Percentiles rank a stretch among this genome's conserved stretches.
Conservation (phyloP, 805 yeast genomes). For the Pichia gijzeniarum region DNA sequence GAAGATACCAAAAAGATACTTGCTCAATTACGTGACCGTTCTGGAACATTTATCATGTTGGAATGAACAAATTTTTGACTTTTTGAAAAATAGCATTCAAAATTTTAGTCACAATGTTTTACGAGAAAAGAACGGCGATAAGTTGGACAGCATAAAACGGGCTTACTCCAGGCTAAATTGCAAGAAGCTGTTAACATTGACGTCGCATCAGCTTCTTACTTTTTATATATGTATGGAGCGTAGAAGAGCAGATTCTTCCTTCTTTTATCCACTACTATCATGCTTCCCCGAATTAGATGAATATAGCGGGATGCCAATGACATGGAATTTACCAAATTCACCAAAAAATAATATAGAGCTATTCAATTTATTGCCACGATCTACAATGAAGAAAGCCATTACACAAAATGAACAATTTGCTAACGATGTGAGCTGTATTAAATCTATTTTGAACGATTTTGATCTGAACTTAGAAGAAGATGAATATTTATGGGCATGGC, state of each 20-base stretch:
- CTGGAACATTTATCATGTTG: constrained; percentile 34
- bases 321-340: constrained; percentile 38
- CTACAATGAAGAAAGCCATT: constrained; percentile 34
- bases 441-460: neutral
- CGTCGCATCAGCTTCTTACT: constrained; percentile 56
- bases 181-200: constrained; percentile 35
- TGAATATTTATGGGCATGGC: constrained; percentile 65
- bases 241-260: constrained; percentile 35
- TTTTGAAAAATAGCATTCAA: neutral
- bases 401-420: constrained; percentile 38
- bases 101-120: neutral
- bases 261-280: constrained; percentile 65
- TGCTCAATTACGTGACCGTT: constrained; percentile 53
- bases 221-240: constrained; percentile 44
- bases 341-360: constrained; percentile 11
- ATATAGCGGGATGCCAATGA: constrained; percentile 51
- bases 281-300: constrained; percentile 55
- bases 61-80: constrained; percentile 8
- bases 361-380: constrained; percentile 37
- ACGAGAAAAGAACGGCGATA: neutral
- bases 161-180: constrained; percentile 16
- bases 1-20: constrained; percentile 49
- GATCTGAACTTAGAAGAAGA: constrained; percentile 16
- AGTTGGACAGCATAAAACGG: too few relatives aligned
- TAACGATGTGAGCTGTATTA: constrained; percentile 36